Percentiles rank a stretch among this genome's conserved stretches.
Conservation (phyloP, 78 protist genomes). For the Dictyostelium purpureum region DNA sequence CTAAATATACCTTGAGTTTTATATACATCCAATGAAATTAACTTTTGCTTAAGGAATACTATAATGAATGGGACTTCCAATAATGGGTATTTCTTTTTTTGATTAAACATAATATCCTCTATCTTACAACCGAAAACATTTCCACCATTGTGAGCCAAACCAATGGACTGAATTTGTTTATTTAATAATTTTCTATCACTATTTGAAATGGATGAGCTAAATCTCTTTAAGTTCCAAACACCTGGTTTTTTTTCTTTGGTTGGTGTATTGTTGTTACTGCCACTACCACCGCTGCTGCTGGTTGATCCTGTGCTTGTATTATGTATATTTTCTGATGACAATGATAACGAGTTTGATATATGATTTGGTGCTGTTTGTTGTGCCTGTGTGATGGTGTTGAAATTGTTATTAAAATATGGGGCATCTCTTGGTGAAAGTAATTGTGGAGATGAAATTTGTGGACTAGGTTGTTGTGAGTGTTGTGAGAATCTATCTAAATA, state of each 20-base stretch:
- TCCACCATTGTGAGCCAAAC: conserved; percentile 15
- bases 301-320: background rate
- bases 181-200: conserved; percentile 1
- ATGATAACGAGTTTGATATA: background rate
- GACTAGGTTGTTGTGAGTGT: background rate
- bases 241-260: conserved; percentile 32
- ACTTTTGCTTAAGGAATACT: conserved; percentile 22
- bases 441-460: conserved; percentile 5
- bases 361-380: background rate
- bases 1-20: conserved; percentile 57
- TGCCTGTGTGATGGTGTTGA: background rate
- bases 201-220: background rate
- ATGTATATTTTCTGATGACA: background rate
- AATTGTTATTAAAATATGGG: too few species aligned
- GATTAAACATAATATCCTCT: conserved; percentile 16
- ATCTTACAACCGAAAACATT: background rate
- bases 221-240: conserved; percentile 26
- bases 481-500: background rate
- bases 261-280: background rate
- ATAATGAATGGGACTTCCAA: conserved; percentile 41
- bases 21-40: conserved; percentile 31
- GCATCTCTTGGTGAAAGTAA: background rate
- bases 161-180: conserved; percentile 12
- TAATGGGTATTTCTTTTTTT: conserved; percentile 15
- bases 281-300: background rate